Base-by-base conservation (phyloP, 2,329 filamentous ascomycete genomes). In the Phyllosticta citriasiana region DNA sequence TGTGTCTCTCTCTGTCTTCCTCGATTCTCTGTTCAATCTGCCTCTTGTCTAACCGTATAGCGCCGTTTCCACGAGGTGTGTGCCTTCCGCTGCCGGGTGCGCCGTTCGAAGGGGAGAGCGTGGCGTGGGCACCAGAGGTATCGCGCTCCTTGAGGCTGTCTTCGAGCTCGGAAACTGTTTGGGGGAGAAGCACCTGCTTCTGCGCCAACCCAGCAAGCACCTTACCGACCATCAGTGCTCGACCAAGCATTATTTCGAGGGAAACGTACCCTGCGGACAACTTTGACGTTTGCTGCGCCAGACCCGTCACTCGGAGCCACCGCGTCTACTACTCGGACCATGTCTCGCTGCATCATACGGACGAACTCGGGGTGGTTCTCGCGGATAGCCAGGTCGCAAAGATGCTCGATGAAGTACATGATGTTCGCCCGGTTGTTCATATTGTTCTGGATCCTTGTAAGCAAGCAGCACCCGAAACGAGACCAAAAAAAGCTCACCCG, bases 351-450 rank as follows among this genome's bases (percentile, higher is more conserved):
- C 77, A 99, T 89, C 91, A 97, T 97, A 57, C 88, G 85, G 27
- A 97, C 86, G 71, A 96, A 99, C 64, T 90, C 87, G 59, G 83
- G 77, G 67, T 94, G 86, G 65, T 85, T 84, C 66, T 91, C 89
- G 66, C 86, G 88, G 64, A 84, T 82, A 24, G 91, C 89, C 76
- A 91, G 82, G 71, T 97, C 93, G 71, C 95, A 89, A 67, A 99
- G 89, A 67, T 93, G 88, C 71, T 97, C 93, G 70, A 99, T 88
- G 75, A 99, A 99, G 76, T 96, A 99, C 88, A 99, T 96, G 73
- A 99, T 97, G 73, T 99, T 99, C 63, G 94, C 95, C 63, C 93
- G 84, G 57, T 88, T 96, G 76, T 99, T 99, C 88, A 99, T 96
- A 66, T 89, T 93, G 67, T 90, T 96, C 84, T 92, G 67, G 14